These are phyloP conservation scores for Trichoderma asperellum DNA, from an alignment of 2,329 filamentous ascomycete genomes.

Conservation along the genomic window DNA sequence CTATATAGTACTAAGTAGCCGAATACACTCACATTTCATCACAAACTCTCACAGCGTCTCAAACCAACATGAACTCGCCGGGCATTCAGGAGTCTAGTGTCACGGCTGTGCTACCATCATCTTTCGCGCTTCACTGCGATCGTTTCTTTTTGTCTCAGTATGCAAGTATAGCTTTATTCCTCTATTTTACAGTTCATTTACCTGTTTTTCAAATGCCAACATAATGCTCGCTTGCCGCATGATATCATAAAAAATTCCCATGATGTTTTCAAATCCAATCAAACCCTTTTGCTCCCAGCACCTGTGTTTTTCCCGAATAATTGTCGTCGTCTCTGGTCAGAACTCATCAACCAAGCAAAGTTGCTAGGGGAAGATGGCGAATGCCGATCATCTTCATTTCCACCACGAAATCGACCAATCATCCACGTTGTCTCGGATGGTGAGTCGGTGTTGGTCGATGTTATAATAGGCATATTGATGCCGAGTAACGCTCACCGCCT, in stretches of 20 bases:
- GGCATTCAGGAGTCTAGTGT: conserved; percentile 16
- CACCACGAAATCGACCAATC: conserved; percentile 68
- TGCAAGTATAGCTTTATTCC: conserved; percentile 23
- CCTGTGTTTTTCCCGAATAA: neutral
- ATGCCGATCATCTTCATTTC: conserved; percentile 36
- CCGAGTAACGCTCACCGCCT: conserved; percentile 68
- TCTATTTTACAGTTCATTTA: conserved; percentile 22
- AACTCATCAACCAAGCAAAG: conserved; percentile 20
- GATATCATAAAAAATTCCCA: conserved; percentile 11
- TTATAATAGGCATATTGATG: conserved; percentile 68
- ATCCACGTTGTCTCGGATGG: conserved; percentile 66
- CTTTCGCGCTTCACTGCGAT: neutral
- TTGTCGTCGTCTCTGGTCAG: neutral
- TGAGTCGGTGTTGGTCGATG: conserved; percentile 71
- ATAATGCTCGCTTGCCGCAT: conserved; percentile 19
- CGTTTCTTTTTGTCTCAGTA: neutral
- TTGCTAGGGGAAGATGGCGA: conserved; percentile 10
- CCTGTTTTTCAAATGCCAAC: conserved; percentile 3
- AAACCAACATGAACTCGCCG: neutral
- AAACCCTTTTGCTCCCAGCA: conserved; percentile 16
- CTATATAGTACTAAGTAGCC: conserved; percentile 24
- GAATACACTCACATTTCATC: conserved; percentile 15
- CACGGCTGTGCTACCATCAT: neutral
- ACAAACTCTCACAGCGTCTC: neutral
- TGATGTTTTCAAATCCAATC: conserved; percentile 8